Base-by-base conservation (phyloP, 768 basidiomycete species). In the Cystobasidiopsis lactophilus region DNA sequence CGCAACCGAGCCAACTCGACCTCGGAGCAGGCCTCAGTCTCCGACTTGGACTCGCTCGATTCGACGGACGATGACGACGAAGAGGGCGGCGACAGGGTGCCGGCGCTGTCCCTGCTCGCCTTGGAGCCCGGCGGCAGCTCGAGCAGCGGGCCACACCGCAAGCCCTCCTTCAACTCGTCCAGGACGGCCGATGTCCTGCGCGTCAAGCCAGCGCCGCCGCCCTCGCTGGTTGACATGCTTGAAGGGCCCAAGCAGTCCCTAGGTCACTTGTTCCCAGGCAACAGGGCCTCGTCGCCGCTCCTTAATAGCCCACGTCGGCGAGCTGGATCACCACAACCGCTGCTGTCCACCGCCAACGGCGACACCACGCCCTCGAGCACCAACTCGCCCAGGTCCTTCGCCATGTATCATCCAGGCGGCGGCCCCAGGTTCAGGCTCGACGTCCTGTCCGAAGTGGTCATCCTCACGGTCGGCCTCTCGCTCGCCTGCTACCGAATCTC, bases 371-470 rank as follows among this genome's bases (percentile, higher is more conserved):
- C 16, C 16, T 16, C 16, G 33, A 35, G 16, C 33, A 35, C 33
- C 9, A 16, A 16, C 9, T 35, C 33, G 16, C 33, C 33, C 9
- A 7, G 33, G 9, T 7, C 33, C 33, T 35, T 35, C 33, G 26
- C 45, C 14, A 14, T 29, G 23, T 3, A 10, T 16, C 45, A 23
- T 11, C 23, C 16, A 9, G 14, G 14, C 4, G 45, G 30, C 35
- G 38, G 49, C 10, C 26, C 31, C 7, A 14, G 49, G 9, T 54
- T 63, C 49, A 57, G 60, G 3, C 18, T 13, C 5, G 46, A 52
- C n/a, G 55, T 61, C 35, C 23, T 60, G 10, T 41, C 53, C 52
- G 62, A 63, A 35, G 62, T 63, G n/a, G 26, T 30, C 39, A n/a
- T 63, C 24, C 52, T 63, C 27, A 51, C 58, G 31, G 2, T 47